A percentile compares a stretch with the other conserved stretches of the same genome.
Evolutionary conservation across 1,139 yeast genomes (phyloP).

Genomic region (Blastobotrys arbuscula): DNA sequence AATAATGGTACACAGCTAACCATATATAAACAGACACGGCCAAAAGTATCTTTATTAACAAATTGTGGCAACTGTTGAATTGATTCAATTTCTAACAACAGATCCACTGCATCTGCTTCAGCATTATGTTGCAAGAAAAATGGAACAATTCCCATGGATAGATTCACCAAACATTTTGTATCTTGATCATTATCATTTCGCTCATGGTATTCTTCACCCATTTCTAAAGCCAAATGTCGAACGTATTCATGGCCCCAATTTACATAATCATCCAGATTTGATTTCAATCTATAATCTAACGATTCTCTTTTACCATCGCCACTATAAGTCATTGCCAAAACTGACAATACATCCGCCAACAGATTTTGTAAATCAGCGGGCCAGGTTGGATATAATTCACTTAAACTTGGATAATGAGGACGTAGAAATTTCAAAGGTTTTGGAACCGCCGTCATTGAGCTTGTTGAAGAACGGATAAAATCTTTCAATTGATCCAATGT

Average conservation of each 20-base stretch:
- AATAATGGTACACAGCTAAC: slow-evolving; percentile 92
- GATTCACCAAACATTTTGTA: slow-evolving; percentile 45
- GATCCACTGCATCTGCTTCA: slow-evolving; percentile 96
- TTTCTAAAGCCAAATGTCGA: slow-evolving; percentile 91
- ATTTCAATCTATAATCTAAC: slow-evolving; percentile 69
- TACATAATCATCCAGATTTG: slow-evolving; percentile 48
- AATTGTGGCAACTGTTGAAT: slow-evolving; percentile 76
- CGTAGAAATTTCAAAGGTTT: slow-evolving; percentile 93
- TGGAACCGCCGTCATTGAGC: slow-evolving; percentile 99
- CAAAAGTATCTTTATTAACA: slow-evolving; percentile 79
- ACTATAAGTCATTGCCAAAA: slow-evolving; percentile 90
- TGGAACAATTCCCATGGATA: slow-evolving; percentile 78
- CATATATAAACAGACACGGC: slow-evolving; percentile 89
- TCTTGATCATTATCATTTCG: slow-evolving; percentile 47
- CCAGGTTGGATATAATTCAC: slow-evolving; percentile 67
- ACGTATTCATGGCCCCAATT: slow-evolving; percentile 99
- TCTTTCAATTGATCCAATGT: slow-evolving; percentile 66
- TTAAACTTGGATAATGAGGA: slow-evolving; percentile 71
- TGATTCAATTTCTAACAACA: slow-evolving; percentile 80
- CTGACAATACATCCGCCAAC: slow-evolving; percentile 84
- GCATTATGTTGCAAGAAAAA: slow-evolving; percentile 92
- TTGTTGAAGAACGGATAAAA: slow-evolving; percentile 84
- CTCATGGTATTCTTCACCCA: slow-evolving; percentile 78
- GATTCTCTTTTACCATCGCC: slow-evolving; percentile 80
- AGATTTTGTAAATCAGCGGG: slow-evolving; percentile 35